Evolutionary conservation across 495 filamentous ascomycete species (phyloP), one percentile per base, ranked within the genome.

Genomic region (Immersiella caudata): DNA sequence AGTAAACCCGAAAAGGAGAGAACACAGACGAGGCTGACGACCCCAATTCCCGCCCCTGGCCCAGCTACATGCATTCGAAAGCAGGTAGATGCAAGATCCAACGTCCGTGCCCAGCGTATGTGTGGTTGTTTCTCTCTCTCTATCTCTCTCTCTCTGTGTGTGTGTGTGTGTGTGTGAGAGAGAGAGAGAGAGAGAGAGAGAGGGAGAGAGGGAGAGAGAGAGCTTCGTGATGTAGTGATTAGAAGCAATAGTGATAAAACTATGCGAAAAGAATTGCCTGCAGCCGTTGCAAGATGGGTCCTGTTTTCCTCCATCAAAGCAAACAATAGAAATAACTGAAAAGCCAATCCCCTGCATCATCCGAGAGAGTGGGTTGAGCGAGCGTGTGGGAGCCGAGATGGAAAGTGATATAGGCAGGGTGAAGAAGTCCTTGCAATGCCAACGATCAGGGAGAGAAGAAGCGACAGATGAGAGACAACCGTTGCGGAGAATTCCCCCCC

Each of bases 241-340:
- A 55, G 52, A 22, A 55, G 52, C 25, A 55, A 14, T 55, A 55
- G 52, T 55, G 24, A n/a, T 55, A 55, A 11, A 55, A 26, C 52
- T 55, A 55, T 55, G 52, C 52, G 52, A 22, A 55, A 55, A 55
- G 20, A 55, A 55, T 59, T 59, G 56, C 56, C 56, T 27, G 56
- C 56, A 59, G 33, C 27, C 21, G 26, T 24, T 24, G 24, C 20
- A 22, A 55, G 52, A 55, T 55, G 52, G 52, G 24, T 55, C 52
- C 52, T 55, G 52, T 55, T 55, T 55, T 55, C 52, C 52, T 55
- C 52, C 52, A 55, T 55, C 52, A 26, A 22, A 26, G 52, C 52
- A 22, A 55, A 55, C 20, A 24, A 24, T 9, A 22, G 12, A 55
- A 55, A 55, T 12, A 12, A 3, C 52, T n/a, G 24, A 55, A 55